Evolutionary conservation across 2,329 filamentous ascomycete genomes (phyloP).

Genomic region (Alternaria hordeiaustralica): DNA sequence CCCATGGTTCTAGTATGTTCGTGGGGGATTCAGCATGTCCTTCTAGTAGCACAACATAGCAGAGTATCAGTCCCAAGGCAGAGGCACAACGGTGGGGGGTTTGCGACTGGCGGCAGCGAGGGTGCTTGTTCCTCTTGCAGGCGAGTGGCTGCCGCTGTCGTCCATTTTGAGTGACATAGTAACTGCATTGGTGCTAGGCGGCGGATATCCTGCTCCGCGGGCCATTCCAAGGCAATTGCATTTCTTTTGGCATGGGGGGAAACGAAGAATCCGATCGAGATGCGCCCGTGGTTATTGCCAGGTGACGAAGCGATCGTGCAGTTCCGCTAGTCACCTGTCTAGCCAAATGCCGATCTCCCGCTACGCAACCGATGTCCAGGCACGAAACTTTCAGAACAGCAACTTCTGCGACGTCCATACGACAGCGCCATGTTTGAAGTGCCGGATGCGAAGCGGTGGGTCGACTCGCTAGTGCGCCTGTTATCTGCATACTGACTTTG

Average conservation of each 20-base stretch:
- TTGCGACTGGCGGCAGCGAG: neutral
- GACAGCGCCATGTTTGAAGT: slow-evolving; percentile 29
- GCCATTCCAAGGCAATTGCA: neutral
- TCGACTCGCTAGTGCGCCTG: neutral
- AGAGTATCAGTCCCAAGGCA: neutral
- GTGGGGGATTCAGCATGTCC: slow-evolving; percentile 17
- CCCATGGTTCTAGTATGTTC: slow-evolving; percentile 19
- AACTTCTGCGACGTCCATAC: neutral
- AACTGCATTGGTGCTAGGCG: slow-evolving; percentile 13
- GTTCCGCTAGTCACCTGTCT: neutral
- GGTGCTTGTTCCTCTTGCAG: neutral
- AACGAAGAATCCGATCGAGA: slow-evolving; percentile 2
- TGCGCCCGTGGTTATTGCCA: neutral
- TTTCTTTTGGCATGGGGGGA: neutral
- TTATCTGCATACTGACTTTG: slow-evolving; percentile 14
- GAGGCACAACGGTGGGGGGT: slow-evolving; percentile 8
- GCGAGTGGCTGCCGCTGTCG: slow-evolving; percentile 4
- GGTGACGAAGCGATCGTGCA: slow-evolving; percentile 1
- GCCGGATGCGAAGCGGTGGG: slow-evolving; percentile 35
- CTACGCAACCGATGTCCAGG: slow-evolving; percentile 5
- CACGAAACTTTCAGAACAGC: slow-evolving; percentile 2
- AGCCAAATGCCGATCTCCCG: slow-evolving; percentile 16
- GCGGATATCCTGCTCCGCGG: slow-evolving; percentile 5
- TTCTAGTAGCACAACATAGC: slow-evolving; percentile 4
- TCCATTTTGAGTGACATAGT: slow-evolving; percentile 1